Conservation (phyloP, 1,284 basidiomycete species). For the Ustilago cynodontis region DNA sequence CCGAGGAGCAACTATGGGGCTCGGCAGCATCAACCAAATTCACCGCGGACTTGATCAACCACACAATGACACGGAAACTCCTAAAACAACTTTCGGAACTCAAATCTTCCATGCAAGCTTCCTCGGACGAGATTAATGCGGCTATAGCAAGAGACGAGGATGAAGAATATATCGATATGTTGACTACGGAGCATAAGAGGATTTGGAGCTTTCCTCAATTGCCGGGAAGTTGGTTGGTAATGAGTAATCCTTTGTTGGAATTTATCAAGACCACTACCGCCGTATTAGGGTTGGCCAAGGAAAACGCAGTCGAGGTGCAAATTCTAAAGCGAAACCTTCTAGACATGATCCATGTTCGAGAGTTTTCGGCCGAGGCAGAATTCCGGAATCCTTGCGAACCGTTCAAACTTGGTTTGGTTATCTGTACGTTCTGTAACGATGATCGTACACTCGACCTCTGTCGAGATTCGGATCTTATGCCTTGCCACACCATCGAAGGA, state of each 20-base stretch:
- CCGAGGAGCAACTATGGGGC: slow-evolving; percentile 74
- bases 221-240: slow-evolving; percentile 84
- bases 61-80: slow-evolving; percentile 84
- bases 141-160: slow-evolving; percentile 75
- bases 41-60: slow-evolving; percentile 73
- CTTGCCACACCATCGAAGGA: slow-evolving; percentile 66
- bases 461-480: slow-evolving; percentile 87
- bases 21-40: slow-evolving; percentile 72
- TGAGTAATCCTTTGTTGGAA: slow-evolving; percentile 83
- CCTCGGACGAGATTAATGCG: slow-evolving; percentile 63
- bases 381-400: slow-evolving; percentile 91
- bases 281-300: slow-evolving; percentile 78
- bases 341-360: slow-evolving; percentile 86
- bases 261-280: slow-evolving; percentile 90
- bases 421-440: slow-evolving; percentile 89
- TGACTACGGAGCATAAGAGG: slow-evolving; percentile 71
- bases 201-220: slow-evolving; percentile 80
- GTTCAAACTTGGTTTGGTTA: slow-evolving; percentile 85
- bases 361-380: slow-evolving; percentile 75
- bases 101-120: slow-evolving; percentile 35
- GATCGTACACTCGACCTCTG: slow-evolving; percentile 94
- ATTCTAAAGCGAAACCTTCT: slow-evolving; percentile 89
- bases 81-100: slow-evolving; percentile 80
- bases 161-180: slow-evolving; percentile 72
- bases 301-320: slow-evolving; percentile 86